phyloP scores from a whole-genome alignment of 2,329 filamentous ascomycete genomes.

The Penicillium digitatum region DNA sequence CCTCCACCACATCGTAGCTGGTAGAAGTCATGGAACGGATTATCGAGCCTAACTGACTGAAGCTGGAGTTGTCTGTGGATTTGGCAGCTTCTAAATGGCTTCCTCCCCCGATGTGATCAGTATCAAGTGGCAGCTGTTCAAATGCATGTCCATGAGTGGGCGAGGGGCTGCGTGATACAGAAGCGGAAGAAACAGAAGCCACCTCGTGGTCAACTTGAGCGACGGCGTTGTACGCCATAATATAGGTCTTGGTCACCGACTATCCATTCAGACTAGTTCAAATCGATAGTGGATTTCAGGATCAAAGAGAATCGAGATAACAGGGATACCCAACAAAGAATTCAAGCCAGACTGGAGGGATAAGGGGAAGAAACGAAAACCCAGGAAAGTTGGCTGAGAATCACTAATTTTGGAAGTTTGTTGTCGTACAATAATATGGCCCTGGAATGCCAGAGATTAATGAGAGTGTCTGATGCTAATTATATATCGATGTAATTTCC shows the following conservation, averaged over 20 bases:
- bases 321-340: slow-evolving; percentile 3
- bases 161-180: slow-evolving; percentile 33
- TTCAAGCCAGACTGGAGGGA: neutral
- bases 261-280: slow-evolving; percentile 17
- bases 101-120: slow-evolving; percentile 31
- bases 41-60: slow-evolving; percentile 31
- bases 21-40: slow-evolving; percentile 38
- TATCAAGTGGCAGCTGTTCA: slow-evolving; percentile 30
- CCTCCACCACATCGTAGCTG: slow-evolving; percentile 47
- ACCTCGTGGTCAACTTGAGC: slow-evolving; percentile 41
- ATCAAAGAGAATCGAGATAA: neutral
- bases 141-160: slow-evolving; percentile 25
- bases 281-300: neutral
- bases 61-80: slow-evolving; percentile 22
- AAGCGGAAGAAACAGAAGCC: slow-evolving; percentile 36
- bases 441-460: neutral
- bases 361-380: neutral
- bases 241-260: slow-evolving; percentile 9
- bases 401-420: slow-evolving; percentile 8
- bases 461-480: neutral
- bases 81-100: slow-evolving; percentile 29
- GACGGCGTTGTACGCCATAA: slow-evolving; percentile 45
- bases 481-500: slow-evolving; percentile 1
- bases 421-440: neutral
- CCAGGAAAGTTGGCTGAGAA: neutral